Percentiles rank a stretch among this genome's conserved stretches.
Conservation (phyloP, 2,329 filamentous ascomycete species). For the Microdochium nivale region DNA sequence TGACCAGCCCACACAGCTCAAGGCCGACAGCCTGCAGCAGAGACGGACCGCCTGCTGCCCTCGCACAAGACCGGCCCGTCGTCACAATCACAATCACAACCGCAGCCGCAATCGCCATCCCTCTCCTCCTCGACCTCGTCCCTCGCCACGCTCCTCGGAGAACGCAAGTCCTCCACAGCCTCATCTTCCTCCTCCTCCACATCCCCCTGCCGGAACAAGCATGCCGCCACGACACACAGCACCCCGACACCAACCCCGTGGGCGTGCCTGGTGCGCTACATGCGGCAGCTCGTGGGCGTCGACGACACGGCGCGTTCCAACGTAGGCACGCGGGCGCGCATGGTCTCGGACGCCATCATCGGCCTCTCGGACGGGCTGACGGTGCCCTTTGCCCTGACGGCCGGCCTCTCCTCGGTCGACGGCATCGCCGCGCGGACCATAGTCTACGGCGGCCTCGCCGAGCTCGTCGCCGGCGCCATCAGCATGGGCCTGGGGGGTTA, state of each 20-base stretch:
- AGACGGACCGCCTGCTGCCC: background rate
- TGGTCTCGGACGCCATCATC: constrained; percentile 43
- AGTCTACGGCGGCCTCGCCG: constrained; percentile 47
- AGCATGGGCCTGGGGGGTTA: constrained; percentile 53
- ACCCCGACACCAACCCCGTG: background rate
- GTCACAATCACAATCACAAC: background rate
- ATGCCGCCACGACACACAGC: background rate
- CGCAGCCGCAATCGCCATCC: background rate
- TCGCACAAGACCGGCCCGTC: background rate
- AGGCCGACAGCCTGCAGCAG: background rate
- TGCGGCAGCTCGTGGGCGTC: background rate
- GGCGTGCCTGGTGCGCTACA: background rate
- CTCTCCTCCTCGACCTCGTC: background rate
- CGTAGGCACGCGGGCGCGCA: background rate
- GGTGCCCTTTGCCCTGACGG: constrained; percentile 54
- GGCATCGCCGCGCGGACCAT: constrained; percentile 35
- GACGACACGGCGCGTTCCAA: background rate
- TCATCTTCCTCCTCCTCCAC: background rate
- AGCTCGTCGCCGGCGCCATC: constrained; percentile 49
- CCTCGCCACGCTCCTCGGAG: background rate
- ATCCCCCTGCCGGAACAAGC: background rate
- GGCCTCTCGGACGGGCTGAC: constrained; percentile 55
- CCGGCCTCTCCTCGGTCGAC: constrained; percentile 37
- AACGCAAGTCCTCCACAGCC: background rate
- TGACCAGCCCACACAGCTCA: background rate